Percentiles rank a stretch among this genome's conserved stretches.
These are phyloP conservation scores for Fonsecaea erecta DNA, from an alignment of 2,329 filamentous ascomycete species.

Conservation along the genomic window DNA sequence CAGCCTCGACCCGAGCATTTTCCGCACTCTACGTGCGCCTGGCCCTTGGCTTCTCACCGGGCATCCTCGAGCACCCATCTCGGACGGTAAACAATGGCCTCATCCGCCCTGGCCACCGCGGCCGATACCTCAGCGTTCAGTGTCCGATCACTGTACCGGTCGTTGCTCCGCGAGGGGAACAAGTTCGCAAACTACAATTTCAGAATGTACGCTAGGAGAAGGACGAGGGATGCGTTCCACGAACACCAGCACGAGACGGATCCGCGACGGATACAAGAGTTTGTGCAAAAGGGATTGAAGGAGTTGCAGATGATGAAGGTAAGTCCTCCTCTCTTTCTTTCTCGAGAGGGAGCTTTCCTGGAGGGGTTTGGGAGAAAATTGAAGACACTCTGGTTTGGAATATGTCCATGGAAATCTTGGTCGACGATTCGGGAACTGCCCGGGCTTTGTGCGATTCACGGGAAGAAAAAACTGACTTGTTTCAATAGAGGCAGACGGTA, in stretches of 20 bases:
- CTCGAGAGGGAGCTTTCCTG: neutral
- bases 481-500: slow-evolving; percentile 81
- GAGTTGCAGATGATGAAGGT: slow-evolving; percentile 93
- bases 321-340: slow-evolving; percentile 40
- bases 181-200: slow-evolving; percentile 97
- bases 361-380: neutral
- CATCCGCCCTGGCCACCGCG: slow-evolving; percentile 45
- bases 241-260: slow-evolving; percentile 77
- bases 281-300: slow-evolving; percentile 85
- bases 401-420: neutral
- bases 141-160: slow-evolving; percentile 70
- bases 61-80: neutral
- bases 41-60: neutral
- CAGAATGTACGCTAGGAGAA: slow-evolving; percentile 90
- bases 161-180: slow-evolving; percentile 80
- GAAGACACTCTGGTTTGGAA: neutral
- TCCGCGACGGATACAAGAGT: slow-evolving; percentile 76
- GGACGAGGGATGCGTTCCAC: slow-evolving; percentile 87
- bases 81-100: slow-evolving; percentile 46
- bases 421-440: neutral
- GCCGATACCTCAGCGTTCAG: slow-evolving; percentile 50
- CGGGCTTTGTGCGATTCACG: neutral
- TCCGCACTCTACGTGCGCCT: neutral
- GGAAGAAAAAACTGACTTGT: slow-evolving; percentile 43
- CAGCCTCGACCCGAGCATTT: slow-evolving; percentile 1